Base-by-base conservation (phyloP, 2,329 filamentous ascomycete genomes). In the Zymoseptoria pseudotritici region DNA sequence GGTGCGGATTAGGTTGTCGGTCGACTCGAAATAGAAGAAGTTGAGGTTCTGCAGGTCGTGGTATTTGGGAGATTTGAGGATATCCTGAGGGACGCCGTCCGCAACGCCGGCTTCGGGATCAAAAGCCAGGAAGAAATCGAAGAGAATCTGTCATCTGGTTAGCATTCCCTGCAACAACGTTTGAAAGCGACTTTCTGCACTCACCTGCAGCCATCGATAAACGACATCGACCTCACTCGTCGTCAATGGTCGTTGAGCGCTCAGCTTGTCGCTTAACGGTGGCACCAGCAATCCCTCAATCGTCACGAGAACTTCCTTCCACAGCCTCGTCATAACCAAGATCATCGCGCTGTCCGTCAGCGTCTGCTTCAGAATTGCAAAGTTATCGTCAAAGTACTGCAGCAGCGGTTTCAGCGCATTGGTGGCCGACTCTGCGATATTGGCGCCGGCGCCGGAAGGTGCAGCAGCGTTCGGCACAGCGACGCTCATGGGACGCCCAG, bases 341-440 rank as follows among this genome's bases (percentile, higher is more conserved):
- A 92, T 86, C 93, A 99, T 97, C n/a, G 94, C 95, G 59, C 91
- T 87, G 60, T 91, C 88, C 0, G 94, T 97, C 59, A 99, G 80
- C 0, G 93, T 97, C 74, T 94, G 86, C 77, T 97, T 97, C 92
- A 99, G 96, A 67, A 97, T 96, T 61, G 91, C 91, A 75, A 99
- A 99, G 71, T 99, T 99, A 73, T 97, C 93, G 72, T 99, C 90
- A 72, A 99, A 99, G 74, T 99, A 99, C 57, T 86, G 84, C 72
- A 97, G 94, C 0, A 99, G 82, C 4, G 91, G 89, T 67, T 89
- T 86, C 11, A 99, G 79, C 0, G 91, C 91, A 66, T 87, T 87
- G 65, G 90, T 88, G 20, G 96, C 82, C 61, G 97, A 91, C 6
- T 81, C 82, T 31, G 84, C 83, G 0, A 90, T 88, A 9, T 88